Evolutionary conservation across 2,329 filamentous ascomycete species (phyloP).

Genomic region (Elsinoe necatrix): DNA sequence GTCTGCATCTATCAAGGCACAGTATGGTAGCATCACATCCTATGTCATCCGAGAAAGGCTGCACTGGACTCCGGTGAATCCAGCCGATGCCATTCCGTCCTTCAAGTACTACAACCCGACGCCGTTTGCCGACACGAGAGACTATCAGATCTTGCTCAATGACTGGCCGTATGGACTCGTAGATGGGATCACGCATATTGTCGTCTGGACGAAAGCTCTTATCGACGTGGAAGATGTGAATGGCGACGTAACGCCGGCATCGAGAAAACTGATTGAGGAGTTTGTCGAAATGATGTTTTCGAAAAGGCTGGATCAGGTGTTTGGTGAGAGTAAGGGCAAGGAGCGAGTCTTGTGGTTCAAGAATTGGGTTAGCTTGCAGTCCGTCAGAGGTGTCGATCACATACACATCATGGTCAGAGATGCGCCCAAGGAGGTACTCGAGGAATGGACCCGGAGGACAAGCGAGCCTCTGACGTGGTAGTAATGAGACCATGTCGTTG

Average conservation of each 20-base stretch:
- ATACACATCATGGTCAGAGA: conserved; percentile 47
- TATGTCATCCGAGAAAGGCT: conserved; percentile 50
- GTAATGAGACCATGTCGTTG: too few relatives aligned
- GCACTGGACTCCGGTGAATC: conserved; percentile 38
- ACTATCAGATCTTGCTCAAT: conserved; percentile 51
- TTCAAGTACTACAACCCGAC: conserved; percentile 39
- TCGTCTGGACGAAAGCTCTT: conserved; percentile 49
- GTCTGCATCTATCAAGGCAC: conserved; percentile 45
- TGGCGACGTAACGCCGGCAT: conserved; percentile 45
- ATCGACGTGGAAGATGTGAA: conserved; percentile 38
- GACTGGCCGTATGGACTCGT: conserved; percentile 57
- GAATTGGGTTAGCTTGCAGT: conserved; percentile 54
- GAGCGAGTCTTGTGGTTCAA: conserved; percentile 56
- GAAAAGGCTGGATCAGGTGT: conserved; percentile 29
- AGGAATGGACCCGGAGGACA: conserved; percentile 22
- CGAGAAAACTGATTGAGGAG: conserved; percentile 39
- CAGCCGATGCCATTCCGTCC: conserved; percentile 20
- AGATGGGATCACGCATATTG: conserved; percentile 46
- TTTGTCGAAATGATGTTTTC: conserved; percentile 47
- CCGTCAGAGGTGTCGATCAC: conserved; percentile 51
- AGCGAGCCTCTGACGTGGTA: conserved; percentile 6
- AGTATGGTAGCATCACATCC: conserved; percentile 48
- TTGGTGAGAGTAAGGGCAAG: conserved; percentile 24
- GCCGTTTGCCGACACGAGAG: conserved; percentile 47
- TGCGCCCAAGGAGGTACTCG: conserved; percentile 32